A percentile compares a stretch with the other conserved stretches of the same genome.
These are phyloP conservation scores for Jatropha curcas DNA, from an alignment of 345 rosid species.

Conservation along the genomic window DNA sequence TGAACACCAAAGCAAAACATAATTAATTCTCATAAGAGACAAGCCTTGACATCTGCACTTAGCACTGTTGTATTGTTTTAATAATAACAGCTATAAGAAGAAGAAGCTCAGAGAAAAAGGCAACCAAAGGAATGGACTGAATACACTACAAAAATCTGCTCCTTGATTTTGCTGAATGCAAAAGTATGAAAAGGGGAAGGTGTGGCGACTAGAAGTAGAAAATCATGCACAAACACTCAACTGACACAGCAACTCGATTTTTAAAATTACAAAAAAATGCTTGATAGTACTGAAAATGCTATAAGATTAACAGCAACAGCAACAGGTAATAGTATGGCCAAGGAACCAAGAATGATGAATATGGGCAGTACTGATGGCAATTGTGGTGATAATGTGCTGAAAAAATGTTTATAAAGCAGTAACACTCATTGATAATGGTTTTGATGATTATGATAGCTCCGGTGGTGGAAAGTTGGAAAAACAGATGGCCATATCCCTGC, in stretches of 20 bases:
- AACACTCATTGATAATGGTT: not conserved
- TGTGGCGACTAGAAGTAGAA: not conserved
- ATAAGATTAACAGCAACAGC: not conserved
- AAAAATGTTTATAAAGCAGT: not conserved
- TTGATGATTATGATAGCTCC: not conserved
- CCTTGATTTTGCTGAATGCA: conserved; percentile 4
- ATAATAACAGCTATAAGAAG: not conserved
- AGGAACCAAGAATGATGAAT: not conserved
- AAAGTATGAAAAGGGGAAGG: not conserved
- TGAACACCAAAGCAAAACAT: conserved; percentile 33
- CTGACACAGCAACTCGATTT: not conserved
- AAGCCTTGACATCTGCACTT: not conserved
- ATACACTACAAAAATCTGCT: not conserved
- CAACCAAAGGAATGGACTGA: not conserved
- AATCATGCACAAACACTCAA: not conserved
- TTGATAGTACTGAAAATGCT: not conserved
- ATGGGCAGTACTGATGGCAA: not conserved
- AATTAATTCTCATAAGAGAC: conserved; percentile 19
- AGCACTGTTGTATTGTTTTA: not conserved
- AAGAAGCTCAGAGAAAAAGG: not conserved
- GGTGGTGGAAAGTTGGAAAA: not conserved
- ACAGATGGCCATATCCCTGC: not conserved
- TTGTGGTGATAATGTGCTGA: not conserved
- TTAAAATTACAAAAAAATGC: not conserved
- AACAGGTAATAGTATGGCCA: not conserved